Base-by-base conservation (phyloP, 2,329 filamentous ascomycete genomes). In the Aspergillus sp. region DNA sequence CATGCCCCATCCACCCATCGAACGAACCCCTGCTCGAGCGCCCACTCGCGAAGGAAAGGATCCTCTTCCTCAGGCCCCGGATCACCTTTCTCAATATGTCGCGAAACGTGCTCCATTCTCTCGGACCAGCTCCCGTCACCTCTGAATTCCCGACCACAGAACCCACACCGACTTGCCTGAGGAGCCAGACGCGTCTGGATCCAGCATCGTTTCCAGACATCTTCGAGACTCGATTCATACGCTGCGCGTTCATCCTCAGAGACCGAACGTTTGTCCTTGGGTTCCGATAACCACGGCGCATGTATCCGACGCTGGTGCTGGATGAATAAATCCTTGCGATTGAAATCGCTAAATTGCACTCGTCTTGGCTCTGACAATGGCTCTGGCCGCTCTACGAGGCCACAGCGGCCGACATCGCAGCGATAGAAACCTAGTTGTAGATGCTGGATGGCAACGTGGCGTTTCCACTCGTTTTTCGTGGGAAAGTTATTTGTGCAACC, bases 401-500 rank as follows among this genome's bases (percentile, higher is more conserved):
- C 25, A 22, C 46, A 48, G 19, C 46, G 19, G 46, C 46, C 46
- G 22, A 48, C n/a, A 48, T 48, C n/a, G 25, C 46, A 48, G 25
- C 46, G 46, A 28, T 48, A 48, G 46, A 48, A 48, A 22, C 46
- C 46, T 13, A 28, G 46, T 28, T 48, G 46, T 13, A 48, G 8
- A 48, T 48, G 46, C 25, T 48, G 46, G 11, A 28, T 23, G 25
- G 19, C 25, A 48, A 48, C 46, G 8, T 48, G 46, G 13, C 46
- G 6, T 23, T 48, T 23, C 46, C 46, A 48, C n/a, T 23, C 46
- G 7, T 23, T 48, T 48, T 48, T 48, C 13, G 22, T 23, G 19
- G 52, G 34, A 85, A 48, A 48, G 8, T 23, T 22, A 48, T 0
- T 69, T 85, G 4, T 76, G 77, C 2, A 81, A 81, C 0, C 79